These are phyloP conservation scores for Periconia sp. DNA, from an alignment of 2,329 filamentous ascomycete species.

Conservation along the genomic window DNA sequence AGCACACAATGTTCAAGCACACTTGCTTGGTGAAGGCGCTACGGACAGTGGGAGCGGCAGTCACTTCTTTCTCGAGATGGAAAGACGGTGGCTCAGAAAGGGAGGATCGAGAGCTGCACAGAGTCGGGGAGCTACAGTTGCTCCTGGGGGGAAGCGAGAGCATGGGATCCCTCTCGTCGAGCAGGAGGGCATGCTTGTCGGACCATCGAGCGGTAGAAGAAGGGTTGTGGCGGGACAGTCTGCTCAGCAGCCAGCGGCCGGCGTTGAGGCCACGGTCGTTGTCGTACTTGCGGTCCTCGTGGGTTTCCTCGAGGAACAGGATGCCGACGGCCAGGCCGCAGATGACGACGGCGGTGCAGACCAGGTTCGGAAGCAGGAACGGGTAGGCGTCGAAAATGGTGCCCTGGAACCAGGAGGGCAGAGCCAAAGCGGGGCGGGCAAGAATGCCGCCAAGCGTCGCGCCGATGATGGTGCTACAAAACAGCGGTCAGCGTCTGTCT, in stretches of 20 bases:
- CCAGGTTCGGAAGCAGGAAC: slow-evolving; percentile 89
- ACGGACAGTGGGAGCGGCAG: slow-evolving; percentile 29
- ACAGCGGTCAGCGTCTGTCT: slow-evolving; percentile 22
- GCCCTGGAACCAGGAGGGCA: slow-evolving; percentile 72
- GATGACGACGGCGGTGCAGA: slow-evolving; percentile 77
- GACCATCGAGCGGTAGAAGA: slow-evolving; percentile 18
- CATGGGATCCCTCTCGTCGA: slow-evolving; percentile 63
- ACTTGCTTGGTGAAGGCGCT: slow-evolving; percentile 83
- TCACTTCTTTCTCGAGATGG: slow-evolving; percentile 30
- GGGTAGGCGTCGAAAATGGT: slow-evolving; percentile 85
- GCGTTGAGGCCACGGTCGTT: slow-evolving; percentile 76
- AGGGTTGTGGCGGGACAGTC: slow-evolving; percentile 33
- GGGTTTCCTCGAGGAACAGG: slow-evolving; percentile 92
- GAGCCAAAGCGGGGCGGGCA: slow-evolving; percentile 81
- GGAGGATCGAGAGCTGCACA: slow-evolving; percentile 41
- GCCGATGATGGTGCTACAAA: slow-evolving; percentile 78
- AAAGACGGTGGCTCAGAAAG: slow-evolving; percentile 39
- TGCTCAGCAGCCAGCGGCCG: slow-evolving; percentile 66
- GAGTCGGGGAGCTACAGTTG: slow-evolving; percentile 56
- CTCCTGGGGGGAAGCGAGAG: slow-evolving; percentile 63
- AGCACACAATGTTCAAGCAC: slow-evolving; percentile 82
- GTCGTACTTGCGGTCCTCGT: slow-evolving; percentile 75
- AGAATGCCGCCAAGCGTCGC: slow-evolving; percentile 89
- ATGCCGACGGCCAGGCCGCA: slow-evolving; percentile 77
- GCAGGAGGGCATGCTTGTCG: slow-evolving; percentile 48